Conservation (phyloP, 2,329 filamentous ascomycete species). For the Aureobasidium melanogenum region DNA sequence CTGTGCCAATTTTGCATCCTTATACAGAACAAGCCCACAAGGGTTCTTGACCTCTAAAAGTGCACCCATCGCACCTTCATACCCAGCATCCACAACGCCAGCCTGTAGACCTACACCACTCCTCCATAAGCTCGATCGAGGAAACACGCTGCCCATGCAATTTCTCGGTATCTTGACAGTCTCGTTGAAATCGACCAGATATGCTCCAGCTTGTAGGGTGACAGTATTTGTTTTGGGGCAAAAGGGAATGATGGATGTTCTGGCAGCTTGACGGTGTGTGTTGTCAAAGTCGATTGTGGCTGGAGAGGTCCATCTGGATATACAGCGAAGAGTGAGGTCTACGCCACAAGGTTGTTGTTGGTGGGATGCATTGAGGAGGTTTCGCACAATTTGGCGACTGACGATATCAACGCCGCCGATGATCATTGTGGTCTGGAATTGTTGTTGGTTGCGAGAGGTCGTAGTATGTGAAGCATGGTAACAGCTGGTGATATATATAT, state of each 20-base stretch:
- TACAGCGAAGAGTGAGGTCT: not conserved
- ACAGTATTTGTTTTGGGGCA: not conserved
- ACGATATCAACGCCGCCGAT: not conserved
- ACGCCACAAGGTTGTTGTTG: constrained; percentile 6
- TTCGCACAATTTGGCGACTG: not conserved
- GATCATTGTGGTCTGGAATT: not conserved
- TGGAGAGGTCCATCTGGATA: not conserved
- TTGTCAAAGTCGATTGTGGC: not conserved
- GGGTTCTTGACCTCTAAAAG: constrained; percentile 24
- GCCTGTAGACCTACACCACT: constrained; percentile 30
- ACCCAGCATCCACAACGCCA: constrained; percentile 36
- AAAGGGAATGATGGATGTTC: not conserved
- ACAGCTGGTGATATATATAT: not conserved
- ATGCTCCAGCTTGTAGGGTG: constrained; percentile 21
- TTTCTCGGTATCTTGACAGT: constrained; percentile 30
- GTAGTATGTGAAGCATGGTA: not conserved
- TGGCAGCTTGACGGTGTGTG: not conserved
- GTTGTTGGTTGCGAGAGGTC: not conserved
- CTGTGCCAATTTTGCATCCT: constrained; percentile 31
- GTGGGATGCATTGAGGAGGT: not conserved
- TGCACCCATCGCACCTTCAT: constrained; percentile 33
- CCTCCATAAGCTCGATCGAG: constrained; percentile 32
- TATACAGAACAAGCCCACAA: constrained; percentile 26
- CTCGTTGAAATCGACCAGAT: constrained; percentile 35
- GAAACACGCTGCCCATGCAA: constrained; percentile 32